Evolutionary conservation across 2,329 filamentous ascomycete genomes (phyloP), one percentile per base, ranked within the genome.

Genomic region (Xylariaceae sp.): DNA sequence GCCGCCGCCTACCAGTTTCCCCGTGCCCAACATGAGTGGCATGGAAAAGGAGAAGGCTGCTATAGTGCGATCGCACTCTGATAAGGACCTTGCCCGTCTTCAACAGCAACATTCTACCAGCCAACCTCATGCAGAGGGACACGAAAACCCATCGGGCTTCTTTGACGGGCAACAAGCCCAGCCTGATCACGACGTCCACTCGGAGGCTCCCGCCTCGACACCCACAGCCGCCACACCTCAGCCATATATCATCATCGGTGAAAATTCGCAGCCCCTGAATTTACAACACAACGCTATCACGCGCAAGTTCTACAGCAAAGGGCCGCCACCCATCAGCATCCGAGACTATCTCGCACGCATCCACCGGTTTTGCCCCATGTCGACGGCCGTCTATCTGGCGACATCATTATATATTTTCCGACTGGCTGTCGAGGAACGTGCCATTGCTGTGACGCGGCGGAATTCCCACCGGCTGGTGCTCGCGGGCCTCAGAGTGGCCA

Each of bases 281-380:
- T 73, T 89, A 35, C 91, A 96, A 69, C 88, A 94, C 67, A 85
- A 85, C 59, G 87, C 90, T 61, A 89, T 97, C 60, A 90, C 89
- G 19, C 85, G 91, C 62, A 94, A 94, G 66, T 99, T 99, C 73
- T 95, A 94, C 75, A 92, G 88, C 60, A 96, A 94, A 69, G 83
- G 85, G 49, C 84, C 90, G 12, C 92, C 94, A 26, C 86, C 88
- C 8, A 92, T 97, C 61, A 80, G 84, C 37, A 79, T 96, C 46
- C 83, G 87, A 66, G 87, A 94, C 60, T 99, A 97, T 68, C 80
- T 97, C 29, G 77, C 85, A 65, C 88, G 92, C 12, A 82, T 97
- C 55, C 91, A 97, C 72, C 84, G 84, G 55, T 96, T 88, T 74
- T 97, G 92, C 67, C 91, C 94, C 3, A 91, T 96, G 82, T 95